Evolutionary conservation across 2,329 filamentous ascomycete genomes (phyloP).

Genomic region (Exophiala sp.): DNA sequence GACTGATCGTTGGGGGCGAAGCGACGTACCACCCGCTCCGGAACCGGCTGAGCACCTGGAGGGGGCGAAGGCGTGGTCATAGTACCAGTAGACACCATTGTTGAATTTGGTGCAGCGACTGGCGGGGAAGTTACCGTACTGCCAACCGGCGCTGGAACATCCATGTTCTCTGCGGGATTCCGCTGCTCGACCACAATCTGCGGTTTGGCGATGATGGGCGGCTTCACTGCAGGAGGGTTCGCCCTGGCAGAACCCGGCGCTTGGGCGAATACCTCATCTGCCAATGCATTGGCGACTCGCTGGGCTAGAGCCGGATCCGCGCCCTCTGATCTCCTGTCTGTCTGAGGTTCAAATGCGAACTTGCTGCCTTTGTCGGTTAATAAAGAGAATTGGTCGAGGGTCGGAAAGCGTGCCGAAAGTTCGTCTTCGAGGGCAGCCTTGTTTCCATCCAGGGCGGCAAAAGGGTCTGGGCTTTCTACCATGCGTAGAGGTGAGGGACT

Average conservation of each 20-base stretch:
- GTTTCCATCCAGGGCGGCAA: conserved; percentile 76
- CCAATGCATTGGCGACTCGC: conserved; percentile 67
- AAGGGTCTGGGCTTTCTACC: conserved; percentile 66
- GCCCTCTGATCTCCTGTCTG: conserved; percentile 44
- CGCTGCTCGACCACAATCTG: conserved; percentile 21
- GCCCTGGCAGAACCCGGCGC: conserved; percentile 34
- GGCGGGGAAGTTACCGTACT: conserved; percentile 2
- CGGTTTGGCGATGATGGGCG: conserved; percentile 28
- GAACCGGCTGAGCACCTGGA: conserved; percentile 29
- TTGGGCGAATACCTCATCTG: conserved; percentile 73
- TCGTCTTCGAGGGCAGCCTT: conserved; percentile 60
- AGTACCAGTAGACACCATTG: conserved; percentile 66
- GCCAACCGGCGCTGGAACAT: conserved; percentile 9
- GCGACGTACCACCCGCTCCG: conserved; percentile 47
- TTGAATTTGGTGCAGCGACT: conserved; percentile 44
- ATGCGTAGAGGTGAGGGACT: conserved; percentile 65
- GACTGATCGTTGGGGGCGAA: conserved; percentile 41
- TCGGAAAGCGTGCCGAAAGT: conserved; percentile 77
- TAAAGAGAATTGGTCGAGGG: conserved; percentile 85
- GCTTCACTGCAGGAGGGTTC: conserved; percentile 30
- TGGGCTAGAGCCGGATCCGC: conserved; percentile 54
- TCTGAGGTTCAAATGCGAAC: conserved; percentile 68
- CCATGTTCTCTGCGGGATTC: conserved; percentile 21
- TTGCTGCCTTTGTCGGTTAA: conserved; percentile 76
- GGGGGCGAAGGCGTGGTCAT: conserved; percentile 60